phyloP scores from a whole-genome alignment of 345 rosid genomes.

The Raphanus sativus region DNA sequence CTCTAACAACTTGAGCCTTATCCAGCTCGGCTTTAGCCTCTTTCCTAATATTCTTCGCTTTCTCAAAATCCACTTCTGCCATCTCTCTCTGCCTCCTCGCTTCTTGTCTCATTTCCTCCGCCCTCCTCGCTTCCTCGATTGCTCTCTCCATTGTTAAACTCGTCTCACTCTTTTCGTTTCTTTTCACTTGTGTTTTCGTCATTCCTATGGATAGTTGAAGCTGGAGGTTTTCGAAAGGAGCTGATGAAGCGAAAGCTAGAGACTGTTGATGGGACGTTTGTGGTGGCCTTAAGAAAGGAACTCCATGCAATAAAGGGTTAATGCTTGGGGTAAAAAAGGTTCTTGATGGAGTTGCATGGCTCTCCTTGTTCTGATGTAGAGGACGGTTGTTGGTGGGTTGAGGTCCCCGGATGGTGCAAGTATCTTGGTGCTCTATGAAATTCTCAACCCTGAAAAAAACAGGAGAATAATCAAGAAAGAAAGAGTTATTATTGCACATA shows the following conservation, averaged over 20 bases:
- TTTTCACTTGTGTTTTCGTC: slow-evolving; percentile 29
- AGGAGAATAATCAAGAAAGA: slow-evolving; percentile 1
- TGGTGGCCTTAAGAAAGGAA: slow-evolving; percentile 47
- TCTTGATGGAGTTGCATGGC: slow-evolving; percentile 49
- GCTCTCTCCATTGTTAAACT: slow-evolving; percentile 42
- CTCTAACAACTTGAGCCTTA: slow-evolving; percentile 61
- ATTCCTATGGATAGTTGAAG: slow-evolving; percentile 40
- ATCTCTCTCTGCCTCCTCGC: slow-evolving; percentile 71
- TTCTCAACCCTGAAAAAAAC: slow-evolving; percentile 73
- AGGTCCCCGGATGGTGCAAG: slow-evolving; percentile 64
- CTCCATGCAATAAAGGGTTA: slow-evolving; percentile 41
- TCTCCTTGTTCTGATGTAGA: slow-evolving; percentile 42
- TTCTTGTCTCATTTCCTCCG: slow-evolving; percentile 63
- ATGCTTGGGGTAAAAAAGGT: slow-evolving; percentile 62
- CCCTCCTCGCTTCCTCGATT: slow-evolving; percentile 49
- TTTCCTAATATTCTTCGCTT: slow-evolving; percentile 73
- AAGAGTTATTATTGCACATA: background rate
- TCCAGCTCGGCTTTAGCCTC: slow-evolving; percentile 78
- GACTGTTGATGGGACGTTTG: slow-evolving; percentile 33
- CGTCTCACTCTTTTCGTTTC: slow-evolving; percentile 35
- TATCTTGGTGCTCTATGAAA: slow-evolving; percentile 96
- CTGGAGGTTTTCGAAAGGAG: slow-evolving; percentile 25
- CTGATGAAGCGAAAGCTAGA: slow-evolving; percentile 21
- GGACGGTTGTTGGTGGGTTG: slow-evolving; percentile 37
- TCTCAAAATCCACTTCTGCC: slow-evolving; percentile 76